Evolutionary conservation across 2,329 filamentous ascomycete species (phyloP).

Genomic region (Ophiosphaerella korrae): DNA sequence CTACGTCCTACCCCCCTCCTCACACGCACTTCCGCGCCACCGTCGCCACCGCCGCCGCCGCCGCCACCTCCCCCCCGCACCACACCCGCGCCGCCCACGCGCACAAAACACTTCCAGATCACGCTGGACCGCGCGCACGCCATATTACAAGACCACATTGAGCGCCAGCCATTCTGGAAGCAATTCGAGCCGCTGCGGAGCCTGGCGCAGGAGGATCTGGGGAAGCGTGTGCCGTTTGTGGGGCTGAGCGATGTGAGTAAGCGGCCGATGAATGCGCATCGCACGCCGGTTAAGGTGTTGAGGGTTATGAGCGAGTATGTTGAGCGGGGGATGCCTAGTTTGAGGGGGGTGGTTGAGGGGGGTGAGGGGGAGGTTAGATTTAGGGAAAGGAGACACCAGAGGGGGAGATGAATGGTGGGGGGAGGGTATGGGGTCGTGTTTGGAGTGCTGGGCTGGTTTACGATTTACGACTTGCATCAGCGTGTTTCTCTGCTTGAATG

Average conservation of each 20-base stretch:
- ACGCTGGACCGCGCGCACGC: constrained; percentile 45
- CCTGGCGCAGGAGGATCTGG: constrained; percentile 46
- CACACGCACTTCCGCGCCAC: constrained; percentile 13
- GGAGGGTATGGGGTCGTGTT: background rate
- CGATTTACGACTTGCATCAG: no score
- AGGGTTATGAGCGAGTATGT: constrained; percentile 30
- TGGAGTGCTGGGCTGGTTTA: no score
- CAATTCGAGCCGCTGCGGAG: constrained; percentile 38
- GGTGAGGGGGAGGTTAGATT: constrained; percentile 12
- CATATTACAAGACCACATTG: constrained; percentile 50
- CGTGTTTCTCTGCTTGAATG: no score
- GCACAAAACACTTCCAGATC: constrained; percentile 49
- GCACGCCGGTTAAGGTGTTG: constrained; percentile 40
- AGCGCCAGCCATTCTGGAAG: constrained; percentile 43
- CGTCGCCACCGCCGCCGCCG: constrained; percentile 6
- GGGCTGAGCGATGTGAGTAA: constrained; percentile 50
- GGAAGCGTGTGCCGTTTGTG: constrained; percentile 45
- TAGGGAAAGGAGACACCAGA: background rate
- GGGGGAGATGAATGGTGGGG: background rate
- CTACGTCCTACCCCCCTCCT: constrained; percentile 34
- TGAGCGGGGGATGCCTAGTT: constrained; percentile 32
- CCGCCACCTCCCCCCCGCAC: constrained; percentile 1
- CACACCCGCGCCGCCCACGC: background rate
- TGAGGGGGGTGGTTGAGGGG: constrained; percentile 40
- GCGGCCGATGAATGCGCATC: constrained; percentile 38